Evolutionary conservation across 371 early-diverging fungal genomes (phyloP).

Genomic region (Mortierella sp.): DNA sequence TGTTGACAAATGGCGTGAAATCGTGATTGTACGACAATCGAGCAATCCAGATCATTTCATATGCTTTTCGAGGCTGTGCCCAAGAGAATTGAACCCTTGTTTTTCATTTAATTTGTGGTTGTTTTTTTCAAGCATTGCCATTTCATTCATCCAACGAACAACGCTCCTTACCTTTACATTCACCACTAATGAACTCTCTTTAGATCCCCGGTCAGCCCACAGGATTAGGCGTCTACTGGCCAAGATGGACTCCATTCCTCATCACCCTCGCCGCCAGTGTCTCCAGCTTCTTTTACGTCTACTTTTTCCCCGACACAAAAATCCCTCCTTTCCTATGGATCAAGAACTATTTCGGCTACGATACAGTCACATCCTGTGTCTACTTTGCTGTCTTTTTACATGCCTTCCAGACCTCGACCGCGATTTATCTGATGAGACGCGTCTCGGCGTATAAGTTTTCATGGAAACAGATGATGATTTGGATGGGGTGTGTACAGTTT

Average conservation of each 20-base stretch:
- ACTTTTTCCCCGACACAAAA: slow-evolving; percentile 33
- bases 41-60: background rate
- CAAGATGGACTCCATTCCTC: slow-evolving; percentile 36
- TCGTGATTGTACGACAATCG: background rate
- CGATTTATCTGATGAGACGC: slow-evolving; percentile 31
- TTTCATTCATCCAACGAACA: background rate
- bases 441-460: slow-evolving; percentile 29
- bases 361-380: slow-evolving; percentile 23
- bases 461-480: slow-evolving; percentile 25
- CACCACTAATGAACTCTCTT: background rate
- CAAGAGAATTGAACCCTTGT: background rate
- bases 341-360: slow-evolving; percentile 8
- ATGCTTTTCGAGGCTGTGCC: background rate
- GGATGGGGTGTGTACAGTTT: slow-evolving; percentile 35
- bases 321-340: slow-evolving; percentile 25
- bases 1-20: no score
- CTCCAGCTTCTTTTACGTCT: slow-evolving; percentile 25
- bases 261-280: slow-evolving; percentile 29
- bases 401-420: slow-evolving; percentile 37
- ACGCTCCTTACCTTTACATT: background rate
- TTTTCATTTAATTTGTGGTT: background rate
- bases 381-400: slow-evolving; percentile 36
- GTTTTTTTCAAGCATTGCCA: background rate
- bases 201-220: slow-evolving; percentile 47
- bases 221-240: slow-evolving; percentile 41